Percentiles rank a stretch among this genome's conserved stretches.
Conservation (phyloP, 2,329 filamentous ascomycete species). For the Nannizzia gypsea region DNA sequence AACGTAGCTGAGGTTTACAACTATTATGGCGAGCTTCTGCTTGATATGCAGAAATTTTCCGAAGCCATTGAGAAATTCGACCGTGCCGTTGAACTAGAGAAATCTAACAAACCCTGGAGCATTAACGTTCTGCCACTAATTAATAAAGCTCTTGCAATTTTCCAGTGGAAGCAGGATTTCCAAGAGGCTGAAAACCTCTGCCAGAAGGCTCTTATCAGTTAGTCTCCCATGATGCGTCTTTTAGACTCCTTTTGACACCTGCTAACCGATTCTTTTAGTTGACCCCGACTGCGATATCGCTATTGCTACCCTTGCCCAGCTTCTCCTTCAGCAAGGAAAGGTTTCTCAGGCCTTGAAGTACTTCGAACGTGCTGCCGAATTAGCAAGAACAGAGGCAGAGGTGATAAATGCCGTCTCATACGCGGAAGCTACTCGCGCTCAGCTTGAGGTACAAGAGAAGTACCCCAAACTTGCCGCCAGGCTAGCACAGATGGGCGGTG, state of each 20-base stretch:
- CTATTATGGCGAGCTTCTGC: constrained; percentile 93
- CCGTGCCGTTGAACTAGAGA: constrained; percentile 97
- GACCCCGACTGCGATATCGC: constrained; percentile 98
- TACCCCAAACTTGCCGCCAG: constrained; percentile 68
- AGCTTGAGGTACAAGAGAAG: constrained; percentile 82
- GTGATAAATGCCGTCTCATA: constrained; percentile 95
- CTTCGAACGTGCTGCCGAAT: constrained; percentile 90
- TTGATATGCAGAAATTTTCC: constrained; percentile 90
- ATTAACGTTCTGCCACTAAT: constrained; percentile 98
- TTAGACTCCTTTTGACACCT: constrained; percentile 16
- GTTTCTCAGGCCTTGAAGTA: constrained; percentile 90
- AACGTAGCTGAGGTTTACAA: constrained; percentile 97
- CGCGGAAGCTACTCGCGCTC: constrained; percentile 89
- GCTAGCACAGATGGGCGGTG: constrained; percentile 49
- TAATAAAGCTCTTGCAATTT: constrained; percentile 93
- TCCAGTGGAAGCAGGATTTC: constrained; percentile 98
- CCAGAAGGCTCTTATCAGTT: constrained; percentile 93
- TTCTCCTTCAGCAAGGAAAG: constrained; percentile 94
- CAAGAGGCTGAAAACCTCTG: constrained; percentile 89
- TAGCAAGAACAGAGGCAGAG: constrained; percentile 87
- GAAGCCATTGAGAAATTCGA: constrained; percentile 98
- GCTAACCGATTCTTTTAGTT: constrained; percentile 43
- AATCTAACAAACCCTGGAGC: constrained; percentile 78
- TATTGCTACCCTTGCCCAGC: constrained; percentile 95
- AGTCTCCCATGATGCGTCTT: constrained; percentile 29